Evolutionary conservation across 2,329 filamentous ascomycete species (phyloP).

Genomic region (Kalaharituber pfeilii): DNA sequence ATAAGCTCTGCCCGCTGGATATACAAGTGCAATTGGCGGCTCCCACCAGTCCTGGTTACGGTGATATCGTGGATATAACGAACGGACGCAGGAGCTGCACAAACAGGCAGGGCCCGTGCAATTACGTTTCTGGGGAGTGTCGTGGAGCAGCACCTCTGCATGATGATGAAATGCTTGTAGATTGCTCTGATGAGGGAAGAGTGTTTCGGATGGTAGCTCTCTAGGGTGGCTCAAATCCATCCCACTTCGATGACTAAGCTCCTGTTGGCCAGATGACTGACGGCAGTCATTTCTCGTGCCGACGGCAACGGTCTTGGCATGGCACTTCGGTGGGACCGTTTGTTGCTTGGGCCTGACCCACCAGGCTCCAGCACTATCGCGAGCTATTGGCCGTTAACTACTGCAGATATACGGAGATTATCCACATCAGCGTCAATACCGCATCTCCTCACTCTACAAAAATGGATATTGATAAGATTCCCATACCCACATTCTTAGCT

Average conservation of each 20-base stretch:
- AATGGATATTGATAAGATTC: constrained; percentile 59
- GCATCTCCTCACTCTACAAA: constrained; percentile 14
- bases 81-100: constrained; percentile 27
- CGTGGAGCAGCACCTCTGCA: constrained; percentile 32
- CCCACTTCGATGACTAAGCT: not conserved
- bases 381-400: no score
- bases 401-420: no score
- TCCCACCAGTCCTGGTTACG: constrained; percentile 92
- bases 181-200: not conserved
- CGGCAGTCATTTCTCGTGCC: no score
- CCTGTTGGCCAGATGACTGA: not conserved
- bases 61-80: constrained; percentile 56
- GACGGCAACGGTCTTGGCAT: no score
- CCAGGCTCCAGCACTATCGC: no score
- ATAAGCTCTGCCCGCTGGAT: not conserved
- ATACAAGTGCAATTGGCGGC: not conserved
- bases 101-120: constrained; percentile 33
- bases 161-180: constrained; percentile 10
- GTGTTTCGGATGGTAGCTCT: not conserved
- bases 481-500: constrained; percentile 78
- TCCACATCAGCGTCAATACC: no score
- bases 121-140: constrained; percentile 38
- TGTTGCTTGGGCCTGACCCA: no score
- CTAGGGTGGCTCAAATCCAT: not conserved
- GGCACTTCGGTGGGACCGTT: no score